Base-by-base conservation (phyloP, 352 stramenopile species). In the Phytophthora pistaciae region DNA sequence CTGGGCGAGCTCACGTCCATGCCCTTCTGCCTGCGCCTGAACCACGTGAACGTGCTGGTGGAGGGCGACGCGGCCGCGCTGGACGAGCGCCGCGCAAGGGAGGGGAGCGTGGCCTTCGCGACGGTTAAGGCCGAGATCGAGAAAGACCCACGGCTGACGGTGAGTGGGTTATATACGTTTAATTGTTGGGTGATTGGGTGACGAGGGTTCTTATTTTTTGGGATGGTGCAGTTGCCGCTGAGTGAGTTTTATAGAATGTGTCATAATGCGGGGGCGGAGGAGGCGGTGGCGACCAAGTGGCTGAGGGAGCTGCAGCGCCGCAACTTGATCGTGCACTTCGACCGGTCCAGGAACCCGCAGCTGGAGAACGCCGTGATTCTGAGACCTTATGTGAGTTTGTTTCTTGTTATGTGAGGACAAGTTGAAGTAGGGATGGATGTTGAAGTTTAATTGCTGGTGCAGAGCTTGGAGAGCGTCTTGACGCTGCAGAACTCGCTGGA, bases 281-380 rank as follows among this genome's bases (percentile, higher is more conserved):
- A 93, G 64, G 72, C 75, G 0, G 84, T 92, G 31, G 87, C 86
- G 36, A 88, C 87, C 66, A 93, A 91, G 66, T 95, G 88, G 88
- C 70, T 95, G 6, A 71, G 84, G 25, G 87, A 93, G 56, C 67
- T 95, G 57, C 86, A 95, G 62, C 84, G 87, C 46, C 84, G 88
- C 20, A 92, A 94, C 54, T 60, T 95, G 9, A 82, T 89, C 46
- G 80, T 91, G 63, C 84, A 95, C 52, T 95, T 93, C 60, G 82
- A 95, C 44, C 79, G 80, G 23, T 91, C 83, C 29, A 79, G 61
- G 53, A 91, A 92, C 64, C 68, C 80, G 3, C 83, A 93, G 67
- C 75, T 95, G 21, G 84, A 91, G 56, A 83, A 86, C 49, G 84
- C 83, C 5, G 69, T 95, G 25, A 88, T 95, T 65, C 60, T 95